These are phyloP conservation scores for Aristolochia californica DNA, from an alignment of 164 flowering plant species.

Conservation along the genomic window DNA sequence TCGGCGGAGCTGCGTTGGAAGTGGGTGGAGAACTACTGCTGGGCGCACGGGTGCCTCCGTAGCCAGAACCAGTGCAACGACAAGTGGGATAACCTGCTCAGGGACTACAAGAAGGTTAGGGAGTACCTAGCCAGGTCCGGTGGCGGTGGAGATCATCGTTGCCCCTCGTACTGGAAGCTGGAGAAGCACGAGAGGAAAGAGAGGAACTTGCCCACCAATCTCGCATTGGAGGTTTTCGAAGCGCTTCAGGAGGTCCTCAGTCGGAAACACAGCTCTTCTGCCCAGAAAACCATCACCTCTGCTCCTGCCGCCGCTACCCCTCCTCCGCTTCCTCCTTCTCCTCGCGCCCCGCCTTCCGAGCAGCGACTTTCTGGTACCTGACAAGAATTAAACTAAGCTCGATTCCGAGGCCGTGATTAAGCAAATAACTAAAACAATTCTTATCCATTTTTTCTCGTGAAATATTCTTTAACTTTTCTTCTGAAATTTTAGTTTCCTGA, in stretches of 20 bases:
- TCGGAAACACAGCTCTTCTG: not conserved
- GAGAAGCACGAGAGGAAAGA: constrained; percentile 30
- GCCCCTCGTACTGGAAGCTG: constrained; percentile 25
- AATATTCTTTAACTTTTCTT: too few species aligned
- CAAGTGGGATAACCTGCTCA: constrained; percentile 34
- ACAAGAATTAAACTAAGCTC: too few species aligned
- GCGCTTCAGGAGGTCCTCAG: constrained; percentile 24
- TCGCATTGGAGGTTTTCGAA: constrained; percentile 19
- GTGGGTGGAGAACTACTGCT: constrained; percentile 40
- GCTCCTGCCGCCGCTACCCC: too few species aligned
- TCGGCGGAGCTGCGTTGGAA: constrained; percentile 37
- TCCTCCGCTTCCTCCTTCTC: not conserved
- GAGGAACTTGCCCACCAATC: constrained; percentile 25
- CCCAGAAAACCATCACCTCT: not conserved
- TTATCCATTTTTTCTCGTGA: too few species aligned
- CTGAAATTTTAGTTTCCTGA: too few species aligned
- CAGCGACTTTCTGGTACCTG: not conserved
- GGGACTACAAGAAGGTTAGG: constrained; percentile 38
- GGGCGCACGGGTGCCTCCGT: constrained; percentile 24
- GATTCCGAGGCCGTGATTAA: too few species aligned
- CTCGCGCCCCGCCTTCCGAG: not conserved
- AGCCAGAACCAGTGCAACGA: constrained; percentile 45
- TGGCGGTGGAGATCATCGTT: not conserved
- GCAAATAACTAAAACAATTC: too few species aligned
- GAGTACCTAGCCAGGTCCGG: constrained; percentile 16